phyloP scores from a whole-genome alignment of 805 yeast genomes.

The Metschnikowia similis region DNA sequence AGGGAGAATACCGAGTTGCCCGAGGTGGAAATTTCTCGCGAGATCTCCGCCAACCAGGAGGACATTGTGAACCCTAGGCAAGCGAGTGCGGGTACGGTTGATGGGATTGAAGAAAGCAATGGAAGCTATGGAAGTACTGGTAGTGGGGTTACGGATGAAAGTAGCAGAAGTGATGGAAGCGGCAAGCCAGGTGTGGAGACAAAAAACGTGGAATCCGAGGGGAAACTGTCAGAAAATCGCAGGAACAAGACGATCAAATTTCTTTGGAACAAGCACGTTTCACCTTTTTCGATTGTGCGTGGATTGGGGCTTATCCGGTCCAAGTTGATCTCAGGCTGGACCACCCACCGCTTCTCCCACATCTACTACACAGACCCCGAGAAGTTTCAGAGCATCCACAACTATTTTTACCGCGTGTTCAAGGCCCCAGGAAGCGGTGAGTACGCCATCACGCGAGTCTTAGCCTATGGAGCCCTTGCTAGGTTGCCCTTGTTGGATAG shows the following conservation, averaged over 20 bases:
- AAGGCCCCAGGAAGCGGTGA: slow-evolving; percentile 61
- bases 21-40: slow-evolving; percentile 14
- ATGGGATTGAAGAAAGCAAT: background rate
- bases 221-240: slow-evolving; percentile 6
- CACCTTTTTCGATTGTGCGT: slow-evolving; percentile 54
- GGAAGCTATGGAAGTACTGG: background rate
- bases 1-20: slow-evolving; percentile 17
- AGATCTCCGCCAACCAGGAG: slow-evolving; percentile 24
- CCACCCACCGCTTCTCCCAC: slow-evolving; percentile 44
- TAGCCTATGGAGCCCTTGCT: slow-evolving; percentile 57
- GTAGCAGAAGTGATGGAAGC: background rate
- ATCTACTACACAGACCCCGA: slow-evolving; percentile 29
- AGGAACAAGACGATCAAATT: slow-evolving; percentile 26
- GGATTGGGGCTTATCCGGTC: slow-evolving; percentile 52
- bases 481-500: slow-evolving; percentile 55
- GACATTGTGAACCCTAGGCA: slow-evolving; percentile 14
- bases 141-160: background rate
- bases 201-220: background rate
- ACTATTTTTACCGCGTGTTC: slow-evolving; percentile 51
- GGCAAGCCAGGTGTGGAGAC: background rate
- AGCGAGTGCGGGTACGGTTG: no score
- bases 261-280: slow-evolving; percentile 51
- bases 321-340: slow-evolving; percentile 49
- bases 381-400: slow-evolving; percentile 43
- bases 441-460: slow-evolving; percentile 54